phyloP scores from a whole-genome alignment of 2,329 filamentous ascomycete genomes.

The Monilinia vaccinii-corymbosi region DNA sequence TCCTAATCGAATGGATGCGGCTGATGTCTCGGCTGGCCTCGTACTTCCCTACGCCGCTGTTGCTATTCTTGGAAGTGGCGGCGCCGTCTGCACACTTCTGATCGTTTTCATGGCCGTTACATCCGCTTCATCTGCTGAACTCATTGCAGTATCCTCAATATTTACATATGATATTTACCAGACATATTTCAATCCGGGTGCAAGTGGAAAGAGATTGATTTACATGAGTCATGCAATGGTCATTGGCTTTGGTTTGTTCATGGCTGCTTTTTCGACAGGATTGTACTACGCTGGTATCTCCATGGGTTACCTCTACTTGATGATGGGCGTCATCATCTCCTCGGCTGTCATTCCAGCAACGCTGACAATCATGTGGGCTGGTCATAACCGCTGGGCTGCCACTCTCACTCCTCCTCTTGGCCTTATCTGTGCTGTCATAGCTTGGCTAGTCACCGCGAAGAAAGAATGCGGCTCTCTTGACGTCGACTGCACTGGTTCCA shows the following conservation, averaged over 20 bases:
- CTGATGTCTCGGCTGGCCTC: conserved; percentile 72
- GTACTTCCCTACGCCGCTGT: conserved; percentile 81
- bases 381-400: conserved; percentile 69
- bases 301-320: conserved; percentile 81
- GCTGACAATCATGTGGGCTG: conserved; percentile 70
- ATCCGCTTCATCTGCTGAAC: conserved; percentile 63
- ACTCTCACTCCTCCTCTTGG: conserved; percentile 61
- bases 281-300: conserved; percentile 54
- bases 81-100: conserved; percentile 68
- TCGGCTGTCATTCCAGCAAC: conserved; percentile 77
- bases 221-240: conserved; percentile 70
- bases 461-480: conserved; percentile 58
- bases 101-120: conserved; percentile 90
- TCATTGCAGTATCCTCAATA: conserved; percentile 83
- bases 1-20: conserved; percentile 59
- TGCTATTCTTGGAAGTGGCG: conserved; percentile 71
- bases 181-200: conserved; percentile 72
- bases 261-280: conserved; percentile 70
- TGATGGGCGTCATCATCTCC: conserved; percentile 89
- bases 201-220: conserved; percentile 67
- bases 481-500: conserved; percentile 71
- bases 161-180: conserved; percentile 85
- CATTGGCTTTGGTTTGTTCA: conserved; percentile 64
- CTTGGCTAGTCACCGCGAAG: conserved; percentile 70
- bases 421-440: conserved; percentile 57